Conservation (phyloP, 768 basidiomycete species). For the Termitomyces sp. region DNA sequence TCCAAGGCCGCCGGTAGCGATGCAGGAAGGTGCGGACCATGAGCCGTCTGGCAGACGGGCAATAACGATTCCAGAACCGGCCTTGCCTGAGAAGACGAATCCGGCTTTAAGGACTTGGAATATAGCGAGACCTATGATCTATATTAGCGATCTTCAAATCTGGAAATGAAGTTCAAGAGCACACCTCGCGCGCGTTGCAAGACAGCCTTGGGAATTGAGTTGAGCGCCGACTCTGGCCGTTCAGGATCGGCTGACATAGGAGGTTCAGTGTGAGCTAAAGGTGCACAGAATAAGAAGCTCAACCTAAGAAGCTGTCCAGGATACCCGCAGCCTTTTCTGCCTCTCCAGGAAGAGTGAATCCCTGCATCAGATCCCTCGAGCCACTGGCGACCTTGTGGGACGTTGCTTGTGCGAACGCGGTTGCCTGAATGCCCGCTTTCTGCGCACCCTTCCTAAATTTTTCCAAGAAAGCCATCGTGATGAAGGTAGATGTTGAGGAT, state of each 20-base stretch:
- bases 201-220: constrained; percentile 90
- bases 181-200: constrained; percentile 83
- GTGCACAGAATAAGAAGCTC: constrained; percentile 10
- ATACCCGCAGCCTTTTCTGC: constrained; percentile 93
- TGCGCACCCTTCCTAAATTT: constrained; percentile 77
- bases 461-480: constrained; percentile 52
- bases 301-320: constrained; percentile 85
- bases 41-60: constrained; percentile 91
- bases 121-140: constrained; percentile 71
- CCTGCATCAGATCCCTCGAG: constrained; percentile 73
- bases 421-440: constrained; percentile 78
- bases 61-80: constrained; percentile 89
- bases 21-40: constrained; percentile 96
- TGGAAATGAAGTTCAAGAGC: constrained; percentile 3
- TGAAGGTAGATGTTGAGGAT: not conserved
- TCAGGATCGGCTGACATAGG: constrained; percentile 68
- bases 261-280: not conserved
- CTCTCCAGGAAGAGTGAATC: constrained; percentile 87
- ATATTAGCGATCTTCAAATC: not conserved
- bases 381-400: constrained; percentile 66
- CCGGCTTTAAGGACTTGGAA: constrained; percentile 94
- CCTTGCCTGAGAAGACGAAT: constrained; percentile 93
- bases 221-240: constrained; percentile 85
- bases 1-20: constrained; percentile 91
- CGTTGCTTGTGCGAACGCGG: constrained; percentile 65